A percentile compares a stretch with the other conserved stretches of the same genome.
Conservation (phyloP, 148 eudicot species). For the Rhododendron mucronatum region DNA sequence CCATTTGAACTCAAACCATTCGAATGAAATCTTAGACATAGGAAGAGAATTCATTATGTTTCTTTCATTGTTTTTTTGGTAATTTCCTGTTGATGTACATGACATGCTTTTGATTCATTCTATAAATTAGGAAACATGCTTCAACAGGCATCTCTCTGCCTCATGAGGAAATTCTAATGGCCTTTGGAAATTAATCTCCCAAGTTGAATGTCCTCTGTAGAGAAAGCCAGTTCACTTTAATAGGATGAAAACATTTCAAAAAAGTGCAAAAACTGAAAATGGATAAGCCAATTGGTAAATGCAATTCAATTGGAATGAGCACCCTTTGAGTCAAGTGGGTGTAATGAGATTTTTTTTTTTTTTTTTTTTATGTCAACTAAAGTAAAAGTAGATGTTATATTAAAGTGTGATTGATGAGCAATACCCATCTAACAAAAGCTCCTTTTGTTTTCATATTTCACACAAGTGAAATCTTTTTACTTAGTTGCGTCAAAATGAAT, state of each 20-base stretch:
- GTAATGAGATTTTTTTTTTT: background rate
- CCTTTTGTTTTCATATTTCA: background rate
- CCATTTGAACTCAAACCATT: too few relatives aligned
- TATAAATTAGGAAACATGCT: background rate
- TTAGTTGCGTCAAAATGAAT: background rate
- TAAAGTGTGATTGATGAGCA: background rate
- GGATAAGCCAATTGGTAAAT: background rate
- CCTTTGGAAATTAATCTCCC: background rate
- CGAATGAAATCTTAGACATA: background rate
- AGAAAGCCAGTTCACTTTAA: background rate
- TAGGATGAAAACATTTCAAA: background rate
- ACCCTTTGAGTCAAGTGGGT: background rate
- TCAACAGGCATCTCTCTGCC: background rate
- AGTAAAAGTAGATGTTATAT: background rate
- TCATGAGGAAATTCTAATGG: background rate
- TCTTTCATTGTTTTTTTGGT: background rate
- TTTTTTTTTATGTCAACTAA: background rate
- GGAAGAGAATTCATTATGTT: background rate
- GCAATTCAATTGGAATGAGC: background rate
- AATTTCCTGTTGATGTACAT: too few relatives aligned
- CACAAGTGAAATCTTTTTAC: background rate
- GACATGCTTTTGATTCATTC: background rate
- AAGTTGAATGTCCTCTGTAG: background rate
- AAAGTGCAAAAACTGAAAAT: background rate
- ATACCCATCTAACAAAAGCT: background rate